Base-by-base conservation (phyloP, 495 filamentous ascomycete species). In the Penicillium soppii region DNA sequence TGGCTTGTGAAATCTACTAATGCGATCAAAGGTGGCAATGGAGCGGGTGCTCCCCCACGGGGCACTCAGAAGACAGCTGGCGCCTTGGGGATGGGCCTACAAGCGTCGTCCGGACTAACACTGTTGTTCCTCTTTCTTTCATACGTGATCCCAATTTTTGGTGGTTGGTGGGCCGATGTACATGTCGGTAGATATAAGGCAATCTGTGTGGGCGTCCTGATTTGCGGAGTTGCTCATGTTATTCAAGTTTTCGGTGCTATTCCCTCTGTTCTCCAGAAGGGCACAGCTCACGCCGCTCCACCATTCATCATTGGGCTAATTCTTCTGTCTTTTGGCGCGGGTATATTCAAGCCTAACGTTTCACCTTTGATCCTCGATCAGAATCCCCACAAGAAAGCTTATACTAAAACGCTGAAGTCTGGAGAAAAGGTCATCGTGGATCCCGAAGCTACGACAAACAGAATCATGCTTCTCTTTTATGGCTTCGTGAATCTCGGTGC, bases 181-280 rank as follows among this genome's bases (percentile, higher is more conserved):
- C 71, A 73, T 46, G 73, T 76, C 13, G 84, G 84, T 12, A 78
- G 83, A 7, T 74, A 66, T 54, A 64, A 61, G 37, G 65, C 68
- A 2, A 86, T 89, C 52, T 72, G 75, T 60, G 75, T 79, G 54
- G 86, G 86, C 62, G 79, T 87, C 0, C 32, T 57, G 0, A 75
- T 89, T n/a, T 87, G 82, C 50, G 79, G 85, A 58, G 32, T 85
- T 44, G 83, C 83, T n/a, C 84, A 88, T 60, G 65, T 86, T 26
- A 74, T 89, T 45, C 78, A 86, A 62, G 68, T 87, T 36, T 67
- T 74, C 45, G 80, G 80, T n/a, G 84, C 82, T 9, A 68, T 84
- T 12, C 83, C 81, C 40, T 58, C 69, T 7, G 73, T 86, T 2
- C 71, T 89, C n/a, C 72, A 77, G 13, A 70, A 61, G 41, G 83